These are phyloP conservation scores for Multifurca ochricompacta DNA, from an alignment of 768 basidiomycete genomes.

Conservation along the genomic window DNA sequence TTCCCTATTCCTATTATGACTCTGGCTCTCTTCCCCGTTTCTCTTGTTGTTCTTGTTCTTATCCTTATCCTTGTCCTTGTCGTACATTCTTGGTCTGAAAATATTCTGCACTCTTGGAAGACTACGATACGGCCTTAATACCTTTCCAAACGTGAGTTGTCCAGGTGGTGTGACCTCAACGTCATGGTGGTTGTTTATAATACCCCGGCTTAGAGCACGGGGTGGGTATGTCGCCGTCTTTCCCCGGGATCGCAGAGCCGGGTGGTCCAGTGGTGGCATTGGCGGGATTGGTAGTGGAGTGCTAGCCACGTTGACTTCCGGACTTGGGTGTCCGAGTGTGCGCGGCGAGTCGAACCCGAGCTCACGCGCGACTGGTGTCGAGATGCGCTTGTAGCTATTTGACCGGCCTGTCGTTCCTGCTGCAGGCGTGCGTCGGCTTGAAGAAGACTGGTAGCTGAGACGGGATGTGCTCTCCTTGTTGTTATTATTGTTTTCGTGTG, in stretches of 20 bases:
- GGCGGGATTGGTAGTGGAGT: constrained; percentile 47
- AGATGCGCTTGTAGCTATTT: constrained; percentile 9
- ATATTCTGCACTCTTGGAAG: constrained; percentile 25
- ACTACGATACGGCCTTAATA: constrained; percentile 27
- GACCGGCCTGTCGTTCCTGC: not conserved
- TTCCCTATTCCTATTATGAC: too few species aligned
- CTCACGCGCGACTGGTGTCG: constrained; percentile 26
- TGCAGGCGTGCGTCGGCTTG: constrained; percentile 21
- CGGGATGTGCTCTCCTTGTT: constrained; percentile 13
- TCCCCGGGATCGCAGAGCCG: constrained; percentile 1
- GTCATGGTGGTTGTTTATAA: constrained; percentile 20
- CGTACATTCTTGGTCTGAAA: constrained; percentile 18
- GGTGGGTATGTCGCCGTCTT: constrained; percentile 22
- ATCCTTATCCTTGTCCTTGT: not conserved
- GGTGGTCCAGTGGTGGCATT: constrained; percentile 45
- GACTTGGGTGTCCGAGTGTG: constrained; percentile 36
- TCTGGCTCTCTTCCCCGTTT: not conserved
- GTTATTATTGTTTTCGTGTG: constrained; percentile 24
- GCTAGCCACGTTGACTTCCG: constrained; percentile 23
- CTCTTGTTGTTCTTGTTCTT: too few species aligned
- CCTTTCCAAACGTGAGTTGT: constrained; percentile 23
- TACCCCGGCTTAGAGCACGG: constrained; percentile 5
- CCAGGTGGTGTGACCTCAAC: constrained; percentile 3
- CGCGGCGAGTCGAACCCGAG: constrained; percentile 31
- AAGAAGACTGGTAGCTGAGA: constrained; percentile 23